Percentiles rank a stretch among this genome's conserved stretches.
These are phyloP conservation scores for Hyaloscypha variabilis DNA, from an alignment of 495 filamentous ascomycete species.

Conservation along the genomic window DNA sequence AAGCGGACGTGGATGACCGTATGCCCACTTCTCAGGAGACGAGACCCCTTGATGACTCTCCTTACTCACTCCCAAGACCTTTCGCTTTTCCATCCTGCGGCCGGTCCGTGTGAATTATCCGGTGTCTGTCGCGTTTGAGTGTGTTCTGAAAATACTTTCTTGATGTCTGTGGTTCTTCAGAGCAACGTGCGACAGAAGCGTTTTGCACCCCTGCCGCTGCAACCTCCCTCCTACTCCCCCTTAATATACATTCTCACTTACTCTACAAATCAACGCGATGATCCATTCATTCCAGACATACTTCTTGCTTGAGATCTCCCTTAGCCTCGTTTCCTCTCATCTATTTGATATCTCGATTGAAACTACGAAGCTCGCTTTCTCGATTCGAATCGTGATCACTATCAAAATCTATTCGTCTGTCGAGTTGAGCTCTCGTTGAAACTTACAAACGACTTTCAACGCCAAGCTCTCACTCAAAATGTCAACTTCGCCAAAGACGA, in stretches of 20 bases:
- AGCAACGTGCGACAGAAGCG: background rate
- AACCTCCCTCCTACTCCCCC: background rate
- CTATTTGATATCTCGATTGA: background rate
- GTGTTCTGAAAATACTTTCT: background rate
- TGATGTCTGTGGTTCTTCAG: background rate
- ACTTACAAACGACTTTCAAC: background rate
- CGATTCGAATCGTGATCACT: background rate
- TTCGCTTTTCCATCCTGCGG: background rate
- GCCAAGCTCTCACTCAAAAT: background rate
- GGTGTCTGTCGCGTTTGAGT: background rate
- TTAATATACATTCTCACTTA: background rate
- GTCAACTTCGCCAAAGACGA: background rate
- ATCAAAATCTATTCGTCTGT: background rate
- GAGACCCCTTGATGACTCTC: background rate
- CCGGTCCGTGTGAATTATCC: background rate
- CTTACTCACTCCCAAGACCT: background rate
- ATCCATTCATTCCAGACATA: background rate
- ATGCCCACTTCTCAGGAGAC: background rate
- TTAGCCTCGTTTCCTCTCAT: background rate
- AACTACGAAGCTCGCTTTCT: background rate
- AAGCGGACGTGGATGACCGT: background rate
- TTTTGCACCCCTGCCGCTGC: background rate
- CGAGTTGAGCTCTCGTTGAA: background rate
- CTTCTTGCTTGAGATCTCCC: background rate
- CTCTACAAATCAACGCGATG: background rate